These are phyloP conservation scores for Coemansia sp. DNA, from an alignment of 192 early-diverging fungal species.

Conservation along the genomic window DNA sequence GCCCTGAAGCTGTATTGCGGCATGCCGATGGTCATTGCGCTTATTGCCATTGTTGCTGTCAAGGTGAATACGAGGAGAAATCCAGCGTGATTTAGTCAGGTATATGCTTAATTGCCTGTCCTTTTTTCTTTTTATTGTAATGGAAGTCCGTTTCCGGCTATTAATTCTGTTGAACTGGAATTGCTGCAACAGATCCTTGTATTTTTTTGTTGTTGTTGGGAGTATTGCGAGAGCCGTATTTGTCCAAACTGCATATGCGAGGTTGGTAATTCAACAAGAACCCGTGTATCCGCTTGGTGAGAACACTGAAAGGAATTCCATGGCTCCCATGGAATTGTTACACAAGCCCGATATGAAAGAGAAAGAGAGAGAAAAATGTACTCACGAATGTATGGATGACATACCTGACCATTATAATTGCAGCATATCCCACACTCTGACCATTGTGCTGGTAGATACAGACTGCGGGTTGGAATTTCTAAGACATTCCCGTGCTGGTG, in stretches of 20 bases:
- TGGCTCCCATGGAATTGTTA: background rate
- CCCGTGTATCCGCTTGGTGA: no score
- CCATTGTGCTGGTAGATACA: constrained; percentile 5
- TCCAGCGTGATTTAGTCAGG: background rate
- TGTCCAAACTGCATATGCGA: background rate
- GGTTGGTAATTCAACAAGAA: background rate
- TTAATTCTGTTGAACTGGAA: no score
- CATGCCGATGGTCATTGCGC: constrained; percentile 41
- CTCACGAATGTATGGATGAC: background rate
- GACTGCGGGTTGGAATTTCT: background rate
- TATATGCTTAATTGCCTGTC: background rate
- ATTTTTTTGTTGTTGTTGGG: no score
- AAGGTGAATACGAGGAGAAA: constrained; percentile 15
- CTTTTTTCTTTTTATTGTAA: background rate
- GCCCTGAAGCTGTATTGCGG: constrained; percentile 45
- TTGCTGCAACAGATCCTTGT: no score
- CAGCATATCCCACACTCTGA: background rate
- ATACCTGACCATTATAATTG: background rate
- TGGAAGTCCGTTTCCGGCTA: background rate
- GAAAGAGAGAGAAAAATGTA: background rate
- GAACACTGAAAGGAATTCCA: background rate
- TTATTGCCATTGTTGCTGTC: constrained; percentile 36
- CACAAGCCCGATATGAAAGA: background rate
- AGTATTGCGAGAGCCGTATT: no score
- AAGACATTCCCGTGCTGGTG: background rate